These are phyloP conservation scores for Sparassis latifolia DNA, from an alignment of 1,284 basidiomycete genomes.

Conservation along the genomic window DNA sequence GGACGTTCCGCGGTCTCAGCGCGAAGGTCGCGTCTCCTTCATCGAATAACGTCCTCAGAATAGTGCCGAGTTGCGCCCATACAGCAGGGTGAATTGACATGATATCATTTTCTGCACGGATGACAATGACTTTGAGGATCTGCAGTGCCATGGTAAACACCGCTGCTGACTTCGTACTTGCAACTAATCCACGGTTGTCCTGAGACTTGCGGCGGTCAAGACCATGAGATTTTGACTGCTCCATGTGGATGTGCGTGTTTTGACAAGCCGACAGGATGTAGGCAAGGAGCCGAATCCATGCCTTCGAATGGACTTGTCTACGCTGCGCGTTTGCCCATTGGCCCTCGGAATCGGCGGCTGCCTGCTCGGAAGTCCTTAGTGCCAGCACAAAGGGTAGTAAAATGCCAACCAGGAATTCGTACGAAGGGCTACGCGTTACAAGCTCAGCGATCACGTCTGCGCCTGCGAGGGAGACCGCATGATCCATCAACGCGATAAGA, in stretches of 20 bases:
- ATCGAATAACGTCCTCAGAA: constrained; percentile 42
- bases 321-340: constrained; percentile 39
- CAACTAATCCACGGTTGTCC: constrained; percentile 26
- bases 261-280: constrained; percentile 50
- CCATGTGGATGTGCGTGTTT: constrained; percentile 12
- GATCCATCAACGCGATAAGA: constrained; percentile 48
- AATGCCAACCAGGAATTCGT: constrained; percentile 52
- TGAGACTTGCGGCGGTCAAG: constrained; percentile 38
- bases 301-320: constrained; percentile 36
- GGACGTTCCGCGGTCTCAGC: constrained; percentile 25
- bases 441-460: constrained; percentile 53
- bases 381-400: constrained; percentile 57
- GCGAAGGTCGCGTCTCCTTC: constrained; percentile 59
- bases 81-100: constrained; percentile 45
- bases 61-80: constrained; percentile 52
- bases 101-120: constrained; percentile 60
- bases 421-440: constrained; percentile 47
- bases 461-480: constrained; percentile 45
- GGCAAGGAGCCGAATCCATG: constrained; percentile 63
- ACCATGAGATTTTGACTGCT: constrained; percentile 15
- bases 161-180: constrained; percentile 32
- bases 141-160: constrained; percentile 55
- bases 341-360: constrained; percentile 29
- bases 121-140: constrained; percentile 61
- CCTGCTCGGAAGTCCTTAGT: constrained; percentile 45